A percentile compares a stretch with the other conserved stretches of the same genome.
These are phyloP conservation scores for Arthrobotrys pseudoclavata DNA, from an alignment of 2,329 filamentous ascomycete species.

Conservation along the genomic window DNA sequence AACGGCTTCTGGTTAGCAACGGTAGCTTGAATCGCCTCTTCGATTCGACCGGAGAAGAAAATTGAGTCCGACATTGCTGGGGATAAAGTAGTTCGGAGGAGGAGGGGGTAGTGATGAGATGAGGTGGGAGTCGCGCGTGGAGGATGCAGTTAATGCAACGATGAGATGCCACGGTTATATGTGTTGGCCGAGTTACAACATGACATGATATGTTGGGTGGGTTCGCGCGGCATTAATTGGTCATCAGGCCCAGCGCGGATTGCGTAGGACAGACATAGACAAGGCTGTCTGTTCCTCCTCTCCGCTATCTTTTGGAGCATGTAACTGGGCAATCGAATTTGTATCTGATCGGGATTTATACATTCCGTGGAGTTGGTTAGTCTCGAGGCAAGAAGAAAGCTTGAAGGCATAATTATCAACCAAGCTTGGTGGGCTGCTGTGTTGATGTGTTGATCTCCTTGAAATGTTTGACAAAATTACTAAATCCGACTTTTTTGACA, in stretches of 20 bases:
- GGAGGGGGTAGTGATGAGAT: not conserved
- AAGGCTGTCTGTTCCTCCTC: not conserved
- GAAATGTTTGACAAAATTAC: not conserved
- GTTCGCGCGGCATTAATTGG: not conserved
- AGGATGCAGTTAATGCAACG: not conserved
- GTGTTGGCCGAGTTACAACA: not conserved
- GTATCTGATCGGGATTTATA: not conserved
- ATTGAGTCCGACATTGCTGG: conserved; percentile 41
- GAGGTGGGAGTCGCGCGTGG: conserved; percentile 17
- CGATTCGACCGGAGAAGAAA: conserved; percentile 54
- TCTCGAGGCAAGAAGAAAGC: too few relatives aligned
- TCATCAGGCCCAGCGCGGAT: not conserved
- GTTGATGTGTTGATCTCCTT: not conserved
- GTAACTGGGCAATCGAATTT: not conserved
- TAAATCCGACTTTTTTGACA: not conserved
- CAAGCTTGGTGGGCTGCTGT: not conserved
- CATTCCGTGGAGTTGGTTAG: too few relatives aligned
- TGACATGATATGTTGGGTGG: not conserved
- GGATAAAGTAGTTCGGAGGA: not conserved
- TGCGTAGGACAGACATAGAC: too few relatives aligned
- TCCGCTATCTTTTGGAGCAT: not conserved
- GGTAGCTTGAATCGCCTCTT: conserved; percentile 48
- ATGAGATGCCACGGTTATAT: conserved; percentile 18
- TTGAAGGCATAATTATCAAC: too few relatives aligned
- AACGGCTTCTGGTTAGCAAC: conserved; percentile 37